Conservation (phyloP, 2,329 filamentous ascomycete species). For the Penicillium sp. region DNA sequence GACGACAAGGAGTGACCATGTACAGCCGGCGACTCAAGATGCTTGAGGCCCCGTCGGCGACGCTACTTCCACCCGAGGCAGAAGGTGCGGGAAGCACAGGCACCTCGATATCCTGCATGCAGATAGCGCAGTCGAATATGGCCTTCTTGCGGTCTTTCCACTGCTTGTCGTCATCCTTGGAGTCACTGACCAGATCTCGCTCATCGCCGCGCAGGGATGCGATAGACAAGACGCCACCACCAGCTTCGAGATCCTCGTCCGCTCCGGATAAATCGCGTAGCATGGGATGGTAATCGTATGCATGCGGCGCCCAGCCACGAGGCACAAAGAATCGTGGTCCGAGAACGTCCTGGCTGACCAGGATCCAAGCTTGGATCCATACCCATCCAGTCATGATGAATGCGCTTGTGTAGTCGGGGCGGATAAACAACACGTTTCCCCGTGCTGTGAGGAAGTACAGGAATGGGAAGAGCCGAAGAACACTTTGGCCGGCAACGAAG, state of each 20-base stretch:
- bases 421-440: conserved; percentile 78
- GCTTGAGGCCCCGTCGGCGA: conserved; percentile 51
- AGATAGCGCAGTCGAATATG: conserved; percentile 89
- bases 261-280: conserved; percentile 54
- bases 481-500: conserved; percentile 80
- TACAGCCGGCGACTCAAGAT: conserved; percentile 79
- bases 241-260: conserved; percentile 76
- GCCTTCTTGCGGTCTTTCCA: conserved; percentile 53
- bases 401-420: conserved; percentile 65
- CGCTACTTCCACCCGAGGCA: conserved; percentile 49
- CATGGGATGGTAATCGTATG: conserved; percentile 91
- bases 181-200: conserved; percentile 36
- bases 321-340: conserved; percentile 85
- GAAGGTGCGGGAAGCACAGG: conserved; percentile 62
- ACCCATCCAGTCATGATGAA: conserved; percentile 70
- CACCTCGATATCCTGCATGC: conserved; percentile 86
- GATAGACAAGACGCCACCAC: conserved; percentile 70
- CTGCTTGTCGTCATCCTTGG: conserved; percentile 45
- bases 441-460: conserved; percentile 78
- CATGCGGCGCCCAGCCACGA: conserved; percentile 60
- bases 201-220: conserved; percentile 59
- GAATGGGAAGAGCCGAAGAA: conserved; percentile 74
- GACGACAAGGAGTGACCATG: conserved; percentile 96
- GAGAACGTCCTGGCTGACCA: conserved; percentile 79
- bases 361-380: conserved; percentile 76